Base-by-base conservation (phyloP, 192 early-diverging fungal species). In the Umbelopsis sp. region DNA sequence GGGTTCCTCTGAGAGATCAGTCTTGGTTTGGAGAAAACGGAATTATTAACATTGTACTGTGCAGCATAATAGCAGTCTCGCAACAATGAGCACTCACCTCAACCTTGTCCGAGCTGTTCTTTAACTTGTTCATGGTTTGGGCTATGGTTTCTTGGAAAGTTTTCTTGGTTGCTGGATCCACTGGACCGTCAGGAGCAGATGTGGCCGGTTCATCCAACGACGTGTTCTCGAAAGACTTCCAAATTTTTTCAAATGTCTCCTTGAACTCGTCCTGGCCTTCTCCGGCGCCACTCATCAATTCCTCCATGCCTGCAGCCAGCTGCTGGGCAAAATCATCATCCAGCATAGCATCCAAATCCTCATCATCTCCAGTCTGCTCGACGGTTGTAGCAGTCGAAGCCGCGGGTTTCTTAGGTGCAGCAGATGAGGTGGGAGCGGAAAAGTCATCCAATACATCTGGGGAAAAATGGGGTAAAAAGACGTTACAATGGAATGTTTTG, bases 101-200 rank as follows among this genome's bases (percentile, higher is more conserved):
- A 11, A 92, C 93, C 68, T 91, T 86, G 9, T 93, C 88, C 2
- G 92, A 91, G 68, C 93, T 95, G 69, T 90, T 89, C 71, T 92
- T 91, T 13, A 98, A 78, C 67, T 96, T 95, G 70, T 87, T 87
- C 87, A 98, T 90, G 13, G 97, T 98, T 49, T 94, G 86, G 49
- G 89, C 87, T 70, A 98, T 94, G 46, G 86, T 89, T 69, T 94
- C 91, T 74, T 97, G 94, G 85, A 98, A 98, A 50, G 87, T 85
- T 22, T 33, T 64, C 33, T 68, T 35, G 21, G 71, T 64, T 71
- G 66, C 78, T 48, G 68, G 58, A 7, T 65, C 47, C 9, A 51
- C 22, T 51, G 13, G 41, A 27, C 33, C 46, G 18, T 30, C 20
- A 64, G 70, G 45, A 51, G 66, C 44, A 35, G 67, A n/a, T 6